Percentiles rank a stretch among this genome's conserved stretches.
phyloP scores from a whole-genome alignment of 129 eudicot genomes.

The Silybum marianum region DNA sequence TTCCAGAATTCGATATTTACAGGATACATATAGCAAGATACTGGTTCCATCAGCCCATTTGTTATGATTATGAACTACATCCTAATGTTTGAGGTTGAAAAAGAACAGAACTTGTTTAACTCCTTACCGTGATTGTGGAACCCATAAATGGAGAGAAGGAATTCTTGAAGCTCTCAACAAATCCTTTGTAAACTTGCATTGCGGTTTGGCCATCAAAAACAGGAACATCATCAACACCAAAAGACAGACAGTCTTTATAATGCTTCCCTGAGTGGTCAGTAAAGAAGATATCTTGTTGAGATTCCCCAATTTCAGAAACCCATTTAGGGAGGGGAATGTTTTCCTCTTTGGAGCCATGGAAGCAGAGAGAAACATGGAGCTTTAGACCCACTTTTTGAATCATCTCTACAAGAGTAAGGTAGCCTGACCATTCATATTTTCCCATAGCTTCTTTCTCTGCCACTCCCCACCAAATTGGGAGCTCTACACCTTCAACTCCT shows the following conservation, averaged over 20 bases:
- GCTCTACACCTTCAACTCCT: constrained; percentile 91
- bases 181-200: constrained; percentile 61
- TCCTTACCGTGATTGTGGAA: constrained; percentile 78
- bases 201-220: constrained; percentile 83
- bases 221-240: constrained; percentile 75
- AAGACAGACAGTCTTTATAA: constrained; percentile 68
- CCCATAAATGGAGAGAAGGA: constrained; percentile 56
- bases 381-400: constrained; percentile 67
- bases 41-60: not conserved
- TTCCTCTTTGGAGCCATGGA: constrained; percentile 60
- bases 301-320: constrained; percentile 65
- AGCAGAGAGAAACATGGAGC: constrained; percentile 73
- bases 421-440: constrained; percentile 79
- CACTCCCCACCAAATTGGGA: constrained; percentile 92
- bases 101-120: constrained; percentile 13
- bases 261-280: constrained; percentile 66
- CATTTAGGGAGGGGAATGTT: constrained; percentile 68
- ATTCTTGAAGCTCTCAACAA: constrained; percentile 65
- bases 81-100: not conserved
- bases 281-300: constrained; percentile 61
- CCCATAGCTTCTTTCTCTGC: constrained; percentile 72
- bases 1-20: not conserved
- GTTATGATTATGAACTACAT: not conserved
- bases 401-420: constrained; percentile 73
- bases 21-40: not conserved